Evolutionary conservation across 2,329 filamentous ascomycete species (phyloP).

Genomic region (Trichoderma sp.): DNA sequence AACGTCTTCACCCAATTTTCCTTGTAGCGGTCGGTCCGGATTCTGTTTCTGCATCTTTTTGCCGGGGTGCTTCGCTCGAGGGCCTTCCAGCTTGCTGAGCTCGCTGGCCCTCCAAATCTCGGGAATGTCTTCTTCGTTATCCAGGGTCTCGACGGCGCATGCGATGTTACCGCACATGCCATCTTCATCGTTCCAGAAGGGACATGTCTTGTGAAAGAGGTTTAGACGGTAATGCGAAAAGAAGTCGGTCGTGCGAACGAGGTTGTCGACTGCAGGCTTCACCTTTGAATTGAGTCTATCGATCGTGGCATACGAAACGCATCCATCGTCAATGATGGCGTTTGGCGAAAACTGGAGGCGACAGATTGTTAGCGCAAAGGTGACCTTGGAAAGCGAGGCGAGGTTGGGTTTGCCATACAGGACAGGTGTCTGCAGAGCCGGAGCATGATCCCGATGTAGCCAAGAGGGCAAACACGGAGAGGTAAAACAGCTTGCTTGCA

Average conservation of each 20-base stretch:
- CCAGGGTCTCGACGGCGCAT: constrained; percentile 91
- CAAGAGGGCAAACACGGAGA: constrained; percentile 61
- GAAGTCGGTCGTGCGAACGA: constrained; percentile 90
- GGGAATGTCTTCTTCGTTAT: constrained; percentile 94
- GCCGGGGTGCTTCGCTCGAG: constrained; percentile 85
- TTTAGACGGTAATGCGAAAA: constrained; percentile 97
- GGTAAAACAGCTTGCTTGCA: constrained; percentile 58
- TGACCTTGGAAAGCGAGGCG: background rate
- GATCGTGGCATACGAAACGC: constrained; percentile 89
- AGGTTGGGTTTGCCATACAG: constrained; percentile 48
- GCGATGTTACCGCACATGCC: constrained; percentile 97
- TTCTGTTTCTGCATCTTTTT: constrained; percentile 72
- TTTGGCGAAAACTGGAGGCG: constrained; percentile 76
- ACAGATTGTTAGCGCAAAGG: constrained; percentile 41
- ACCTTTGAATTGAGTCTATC: constrained; percentile 80
- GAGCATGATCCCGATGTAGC: constrained; percentile 52
- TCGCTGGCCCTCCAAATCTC: constrained; percentile 89
- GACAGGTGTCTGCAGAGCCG: constrained; percentile 53
- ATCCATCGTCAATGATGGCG: constrained; percentile 90
- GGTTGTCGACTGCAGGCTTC: constrained; percentile 74
- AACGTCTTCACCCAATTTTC: constrained; percentile 80
- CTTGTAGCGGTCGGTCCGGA: constrained; percentile 74
- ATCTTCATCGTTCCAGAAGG: constrained; percentile 92
- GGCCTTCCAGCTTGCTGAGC: constrained; percentile 88
- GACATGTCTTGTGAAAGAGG: constrained; percentile 90